Evolutionary conservation across 192 early-diverging fungal species (phyloP).

Genomic region (Spinellus fusiger): DNA sequence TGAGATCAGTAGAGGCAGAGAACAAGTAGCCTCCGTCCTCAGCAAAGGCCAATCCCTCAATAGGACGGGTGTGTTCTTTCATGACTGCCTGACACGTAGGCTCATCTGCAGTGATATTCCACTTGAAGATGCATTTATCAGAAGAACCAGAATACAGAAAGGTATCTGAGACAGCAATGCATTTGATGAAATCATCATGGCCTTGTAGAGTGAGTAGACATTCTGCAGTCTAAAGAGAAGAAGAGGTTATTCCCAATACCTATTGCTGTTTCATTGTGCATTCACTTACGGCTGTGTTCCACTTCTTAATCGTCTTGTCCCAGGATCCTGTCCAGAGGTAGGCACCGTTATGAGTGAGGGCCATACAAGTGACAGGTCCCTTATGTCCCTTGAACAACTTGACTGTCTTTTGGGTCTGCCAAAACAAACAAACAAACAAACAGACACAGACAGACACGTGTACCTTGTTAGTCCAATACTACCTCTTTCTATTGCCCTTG

Average conservation of each 20-base stretch:
- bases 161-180: conserved; percentile 39
- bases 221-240: conserved; percentile 42
- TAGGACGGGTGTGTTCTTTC: conserved; percentile 45
- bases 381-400: conserved; percentile 56
- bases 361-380: conserved; percentile 68
- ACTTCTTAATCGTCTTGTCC: conserved; percentile 87
- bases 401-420: conserved; percentile 45
- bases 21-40: conserved; percentile 44
- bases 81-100: conserved; percentile 27
- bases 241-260: background rate
- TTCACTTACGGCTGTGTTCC: conserved; percentile 73
- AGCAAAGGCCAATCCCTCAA: conserved; percentile 47
- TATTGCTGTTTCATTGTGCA: background rate
- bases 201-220: conserved; percentile 61
- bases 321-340: conserved; percentile 86
- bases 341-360: conserved; percentile 43
- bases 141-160: conserved; percentile 72
- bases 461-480: background rate
- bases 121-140: conserved; percentile 74
- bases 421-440: background rate
- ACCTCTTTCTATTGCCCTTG: background rate
- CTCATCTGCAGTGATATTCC: conserved; percentile 59
- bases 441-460: background rate
- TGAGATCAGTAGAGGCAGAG: conserved; percentile 60
- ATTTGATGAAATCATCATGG: conserved; percentile 92